Percentiles rank a stretch among this genome's conserved stretches.
These are phyloP conservation scores for Termitomyces sp. DNA, from an alignment of 1,284 basidiomycete species.

Conservation along the genomic window DNA sequence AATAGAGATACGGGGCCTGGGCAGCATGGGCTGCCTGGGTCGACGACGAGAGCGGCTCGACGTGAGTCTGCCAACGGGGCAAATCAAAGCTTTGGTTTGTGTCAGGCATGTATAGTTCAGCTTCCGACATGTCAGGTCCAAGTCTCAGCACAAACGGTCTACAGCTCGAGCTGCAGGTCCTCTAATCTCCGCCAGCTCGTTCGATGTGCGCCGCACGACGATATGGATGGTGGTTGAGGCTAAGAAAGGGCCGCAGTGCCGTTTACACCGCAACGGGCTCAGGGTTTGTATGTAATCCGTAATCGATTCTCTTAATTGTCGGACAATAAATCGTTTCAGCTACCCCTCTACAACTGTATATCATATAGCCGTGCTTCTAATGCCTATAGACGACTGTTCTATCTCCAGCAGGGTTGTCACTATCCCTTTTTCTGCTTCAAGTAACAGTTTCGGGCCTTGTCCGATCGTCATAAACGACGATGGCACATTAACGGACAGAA, in stretches of 20 bases:
- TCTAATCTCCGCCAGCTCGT: constrained; percentile 2
- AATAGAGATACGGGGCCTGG: constrained; percentile 48
- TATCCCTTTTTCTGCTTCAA: constrained; percentile 56
- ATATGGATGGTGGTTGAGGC: constrained; percentile 8
- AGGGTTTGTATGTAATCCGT: constrained; percentile 19
- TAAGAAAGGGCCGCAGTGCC: constrained; percentile 9
- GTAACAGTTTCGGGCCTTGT: constrained; percentile 41
- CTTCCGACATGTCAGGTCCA: constrained; percentile 34
- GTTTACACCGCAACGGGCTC: constrained; percentile 19
- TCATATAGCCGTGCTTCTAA: not conserved
- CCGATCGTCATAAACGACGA: constrained; percentile 38
- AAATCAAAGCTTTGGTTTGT: constrained; percentile 59
- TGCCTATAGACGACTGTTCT: constrained; percentile 21
- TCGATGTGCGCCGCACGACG: constrained; percentile 5
- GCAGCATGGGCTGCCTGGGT: constrained; percentile 57
- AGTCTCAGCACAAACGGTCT: constrained; percentile 11
- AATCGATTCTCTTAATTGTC: constrained; percentile 19
- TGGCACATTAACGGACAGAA: constrained; percentile 65
- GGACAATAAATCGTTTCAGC: constrained; percentile 17
- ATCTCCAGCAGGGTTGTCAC: constrained; percentile 43
- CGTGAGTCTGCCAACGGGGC: constrained; percentile 74
- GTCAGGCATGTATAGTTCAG: constrained; percentile 44
- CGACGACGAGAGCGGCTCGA: constrained; percentile 60
- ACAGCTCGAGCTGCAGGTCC: constrained; percentile 10
- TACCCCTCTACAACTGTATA: constrained; percentile 5